phyloP scores from a whole-genome alignment of 1,284 basidiomycete genomes.

The Moniliophthora roreri region DNA sequence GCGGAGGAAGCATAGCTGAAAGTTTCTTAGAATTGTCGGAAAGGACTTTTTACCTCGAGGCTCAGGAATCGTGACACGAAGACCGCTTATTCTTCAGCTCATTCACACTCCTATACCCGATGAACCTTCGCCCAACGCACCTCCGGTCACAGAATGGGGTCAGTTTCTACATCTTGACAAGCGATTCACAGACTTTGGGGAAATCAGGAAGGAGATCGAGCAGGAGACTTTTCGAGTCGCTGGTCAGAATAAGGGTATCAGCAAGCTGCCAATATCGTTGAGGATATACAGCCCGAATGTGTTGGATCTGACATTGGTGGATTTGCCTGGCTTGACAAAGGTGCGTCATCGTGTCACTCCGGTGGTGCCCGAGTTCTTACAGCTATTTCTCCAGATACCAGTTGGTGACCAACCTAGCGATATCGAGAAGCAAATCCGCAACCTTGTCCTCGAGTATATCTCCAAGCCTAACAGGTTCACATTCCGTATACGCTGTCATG shows the following conservation, averaged over 20 bases:
- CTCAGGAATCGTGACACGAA: constrained; percentile 91
- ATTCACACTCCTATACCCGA: constrained; percentile 79
- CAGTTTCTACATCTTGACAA: constrained; percentile 98
- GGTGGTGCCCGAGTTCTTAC: background rate
- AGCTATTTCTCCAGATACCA: constrained; percentile 64
- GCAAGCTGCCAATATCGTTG: constrained; percentile 92
- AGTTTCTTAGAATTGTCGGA: constrained; percentile 83
- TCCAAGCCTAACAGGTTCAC: constrained; percentile 92
- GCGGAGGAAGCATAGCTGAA: constrained; percentile 15
- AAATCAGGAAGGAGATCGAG: constrained; percentile 96
- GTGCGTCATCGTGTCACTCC: constrained; percentile 38
- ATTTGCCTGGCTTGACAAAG: constrained; percentile 96
- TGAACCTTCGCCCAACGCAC: constrained; percentile 42
- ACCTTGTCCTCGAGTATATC: constrained; percentile 92
- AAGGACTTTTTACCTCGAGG: constrained; percentile 95
- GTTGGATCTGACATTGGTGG: constrained; percentile 93
- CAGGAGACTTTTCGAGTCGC: constrained; percentile 97
- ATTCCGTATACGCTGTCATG: constrained; percentile 8
- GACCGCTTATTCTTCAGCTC: constrained; percentile 94
- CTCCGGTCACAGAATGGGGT: constrained; percentile 80
- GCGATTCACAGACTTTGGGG: constrained; percentile 92
- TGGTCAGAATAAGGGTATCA: constrained; percentile 98
- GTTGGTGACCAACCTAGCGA: constrained; percentile 91
- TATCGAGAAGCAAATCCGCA: constrained; percentile 96
- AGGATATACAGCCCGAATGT: constrained; percentile 96